Evolutionary conservation across 805 yeast genomes (phyloP).

Genomic region (Candida quercuum): DNA sequence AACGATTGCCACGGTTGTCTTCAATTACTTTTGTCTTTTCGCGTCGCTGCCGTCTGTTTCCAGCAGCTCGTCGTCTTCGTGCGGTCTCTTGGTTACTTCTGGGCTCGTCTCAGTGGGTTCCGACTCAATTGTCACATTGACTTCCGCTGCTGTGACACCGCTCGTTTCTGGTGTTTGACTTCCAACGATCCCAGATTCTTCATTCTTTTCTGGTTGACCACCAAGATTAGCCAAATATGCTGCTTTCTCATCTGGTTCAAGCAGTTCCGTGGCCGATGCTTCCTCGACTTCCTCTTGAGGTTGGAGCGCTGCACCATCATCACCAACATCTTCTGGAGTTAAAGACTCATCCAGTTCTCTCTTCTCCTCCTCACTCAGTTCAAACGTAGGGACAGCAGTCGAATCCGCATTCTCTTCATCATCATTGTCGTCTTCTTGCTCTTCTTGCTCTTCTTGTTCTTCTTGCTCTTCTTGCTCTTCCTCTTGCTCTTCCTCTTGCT

Average conservation of each 20-base stretch:
- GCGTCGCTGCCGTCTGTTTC: background rate
- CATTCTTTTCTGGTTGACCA: too few species aligned
- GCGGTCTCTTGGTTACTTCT: background rate
- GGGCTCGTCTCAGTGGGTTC: too few species aligned
- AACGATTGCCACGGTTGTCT: background rate
- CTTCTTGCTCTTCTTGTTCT: background rate
- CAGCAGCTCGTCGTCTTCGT: background rate
- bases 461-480: background rate
- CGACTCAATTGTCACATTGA: background rate
- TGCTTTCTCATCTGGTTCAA: too few species aligned
- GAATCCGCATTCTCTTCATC: background rate
- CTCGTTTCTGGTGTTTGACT: too few species aligned
- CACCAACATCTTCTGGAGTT: slow-evolving; percentile 1
- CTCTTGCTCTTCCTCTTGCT: background rate
- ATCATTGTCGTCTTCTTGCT: background rate
- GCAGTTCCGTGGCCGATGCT: too few species aligned
- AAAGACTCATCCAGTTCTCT: background rate
- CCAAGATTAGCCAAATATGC: too few species aligned
- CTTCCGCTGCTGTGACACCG: too few species aligned
- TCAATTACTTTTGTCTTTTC: background rate
- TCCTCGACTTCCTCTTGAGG: background rate
- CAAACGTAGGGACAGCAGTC: background rate
- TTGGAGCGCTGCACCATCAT: background rate
- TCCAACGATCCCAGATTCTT: too few species aligned
- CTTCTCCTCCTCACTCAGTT: slow-evolving; percentile 4